These are phyloP conservation scores for Gyrodon lividus DNA, from an alignment of 768 basidiomycete species.

Conservation along the genomic window DNA sequence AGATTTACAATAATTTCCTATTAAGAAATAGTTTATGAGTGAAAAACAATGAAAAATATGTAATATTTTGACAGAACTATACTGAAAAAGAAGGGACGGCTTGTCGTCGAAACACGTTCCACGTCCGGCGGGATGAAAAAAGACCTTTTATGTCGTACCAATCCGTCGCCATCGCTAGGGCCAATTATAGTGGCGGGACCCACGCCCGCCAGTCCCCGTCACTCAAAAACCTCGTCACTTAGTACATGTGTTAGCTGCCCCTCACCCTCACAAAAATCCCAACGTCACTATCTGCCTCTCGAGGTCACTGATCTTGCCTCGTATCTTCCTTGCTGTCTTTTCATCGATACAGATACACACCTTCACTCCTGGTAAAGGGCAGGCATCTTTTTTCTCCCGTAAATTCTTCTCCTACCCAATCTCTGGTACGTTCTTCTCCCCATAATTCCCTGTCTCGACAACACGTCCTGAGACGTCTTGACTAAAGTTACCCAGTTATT, in stretches of 20 bases:
- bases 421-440: slow-evolving; percentile 21
- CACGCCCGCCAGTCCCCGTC: slow-evolving; percentile 35
- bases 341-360: slow-evolving; percentile 8
- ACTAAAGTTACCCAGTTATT: background rate
- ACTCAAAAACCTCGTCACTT: slow-evolving; percentile 43
- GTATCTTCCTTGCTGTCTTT: slow-evolving; percentile 8
- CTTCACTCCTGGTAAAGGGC: slow-evolving; percentile 34
- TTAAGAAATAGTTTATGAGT: slow-evolving; percentile 8
- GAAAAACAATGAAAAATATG: slow-evolving; percentile 14
- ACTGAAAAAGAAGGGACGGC: slow-evolving; percentile 34
- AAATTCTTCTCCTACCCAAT: slow-evolving; percentile 6
- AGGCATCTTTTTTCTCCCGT: slow-evolving; percentile 14
- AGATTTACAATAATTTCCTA: background rate
- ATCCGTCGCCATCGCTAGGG: slow-evolving; percentile 53
- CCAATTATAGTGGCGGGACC: slow-evolving; percentile 47
- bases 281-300: slow-evolving; percentile 27
- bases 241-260: slow-evolving; percentile 26
- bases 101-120: slow-evolving; percentile 77
- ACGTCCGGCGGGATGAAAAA: slow-evolving; percentile 63
- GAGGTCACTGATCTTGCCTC: slow-evolving; percentile 19
- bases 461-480: background rate
- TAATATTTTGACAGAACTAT: slow-evolving; percentile 19
- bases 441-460: slow-evolving; percentile 24
- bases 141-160: slow-evolving; percentile 49
- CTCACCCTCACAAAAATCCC: slow-evolving; percentile 25